Evolutionary conservation across 202 grass and related monocot genomes (phyloP).

Genomic region (Saccharum hybrid): DNA sequence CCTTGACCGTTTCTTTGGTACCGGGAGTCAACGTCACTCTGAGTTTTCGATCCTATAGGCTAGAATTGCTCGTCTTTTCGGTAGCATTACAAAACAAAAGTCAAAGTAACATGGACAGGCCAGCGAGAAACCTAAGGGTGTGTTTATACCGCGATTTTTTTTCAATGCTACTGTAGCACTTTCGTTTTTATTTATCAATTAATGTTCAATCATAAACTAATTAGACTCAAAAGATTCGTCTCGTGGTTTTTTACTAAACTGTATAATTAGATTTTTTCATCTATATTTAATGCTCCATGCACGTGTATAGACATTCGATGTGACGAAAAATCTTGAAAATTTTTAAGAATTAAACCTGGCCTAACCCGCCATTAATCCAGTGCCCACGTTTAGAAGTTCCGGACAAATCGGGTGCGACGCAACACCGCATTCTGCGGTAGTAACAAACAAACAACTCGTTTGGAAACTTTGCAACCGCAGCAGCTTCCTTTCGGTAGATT

Average conservation of each 20-base stretch:
- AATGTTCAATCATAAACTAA: too few species aligned
- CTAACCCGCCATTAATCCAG: neutral
- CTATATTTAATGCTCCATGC: too few species aligned
- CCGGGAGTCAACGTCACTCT: neutral
- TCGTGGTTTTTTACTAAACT: too few species aligned
- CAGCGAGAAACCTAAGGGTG: neutral
- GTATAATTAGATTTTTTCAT: too few species aligned
- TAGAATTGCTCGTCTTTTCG: neutral
- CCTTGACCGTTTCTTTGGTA: neutral
- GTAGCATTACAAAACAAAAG: neutral
- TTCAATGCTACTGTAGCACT: too few species aligned
- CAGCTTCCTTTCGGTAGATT: neutral
- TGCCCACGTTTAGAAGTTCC: neutral
- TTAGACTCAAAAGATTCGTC: too few species aligned
- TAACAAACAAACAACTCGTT: neutral
- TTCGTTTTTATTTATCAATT: too few species aligned
- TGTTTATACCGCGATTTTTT: too few species aligned
- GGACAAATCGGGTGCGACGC: neutral
- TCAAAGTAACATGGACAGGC: neutral
- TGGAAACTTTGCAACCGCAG: neutral
- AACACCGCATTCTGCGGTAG: neutral
- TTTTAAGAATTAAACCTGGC: too few species aligned
- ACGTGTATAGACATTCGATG: too few species aligned
- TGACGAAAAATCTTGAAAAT: too few species aligned
- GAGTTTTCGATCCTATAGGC: neutral